Conservation (phyloP, 768 basidiomycete species). For the Gymnopilus junonius region DNA sequence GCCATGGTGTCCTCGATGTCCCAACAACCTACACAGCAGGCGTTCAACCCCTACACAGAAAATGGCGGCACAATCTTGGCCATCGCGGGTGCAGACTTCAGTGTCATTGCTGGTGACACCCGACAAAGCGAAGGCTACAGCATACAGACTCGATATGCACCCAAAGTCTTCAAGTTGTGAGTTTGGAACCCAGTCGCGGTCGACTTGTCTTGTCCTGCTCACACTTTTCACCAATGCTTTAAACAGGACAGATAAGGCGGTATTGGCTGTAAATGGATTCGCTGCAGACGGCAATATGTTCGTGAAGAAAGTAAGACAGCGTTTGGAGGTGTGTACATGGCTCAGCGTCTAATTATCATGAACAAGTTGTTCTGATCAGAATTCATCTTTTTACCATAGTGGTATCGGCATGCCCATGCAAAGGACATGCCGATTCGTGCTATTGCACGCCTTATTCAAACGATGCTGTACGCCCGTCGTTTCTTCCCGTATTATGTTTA, state of each 20-base stretch:
- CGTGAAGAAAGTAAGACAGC: conserved; percentile 94
- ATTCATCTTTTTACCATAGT: conserved; percentile 50
- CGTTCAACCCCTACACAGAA: conserved; percentile 88
- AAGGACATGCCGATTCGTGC: conserved; percentile 97
- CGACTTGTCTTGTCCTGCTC: background rate
- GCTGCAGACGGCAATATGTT: conserved; percentile 98
- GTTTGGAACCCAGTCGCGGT: conserved; percentile 29
- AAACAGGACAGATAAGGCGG: conserved; percentile 86
- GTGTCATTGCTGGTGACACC: conserved; percentile 95
- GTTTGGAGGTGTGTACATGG: conserved; percentile 77
- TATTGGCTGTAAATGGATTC: conserved; percentile 95
- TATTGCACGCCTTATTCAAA: conserved; percentile 97
- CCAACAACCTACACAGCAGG: conserved; percentile 47
- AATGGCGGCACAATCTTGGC: conserved; percentile 98
- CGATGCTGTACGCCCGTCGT: conserved; percentile 94
- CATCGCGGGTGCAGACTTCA: conserved; percentile 92
- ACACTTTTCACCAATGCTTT: too few species aligned
- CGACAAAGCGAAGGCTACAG: conserved; percentile 96
- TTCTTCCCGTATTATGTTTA: conserved; percentile 99
- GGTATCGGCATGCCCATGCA: conserved; percentile 96
- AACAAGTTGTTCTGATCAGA: background rate
- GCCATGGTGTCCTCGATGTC: conserved; percentile 40
- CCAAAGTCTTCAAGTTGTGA: conserved; percentile 93
- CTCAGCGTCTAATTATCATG: background rate
- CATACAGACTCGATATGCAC: conserved; percentile 97